Percentiles rank a stretch among this genome's conserved stretches.
Evolutionary conservation across 2,329 filamentous ascomycete species (phyloP).

Genomic region (Beauveria caledonica): DNA sequence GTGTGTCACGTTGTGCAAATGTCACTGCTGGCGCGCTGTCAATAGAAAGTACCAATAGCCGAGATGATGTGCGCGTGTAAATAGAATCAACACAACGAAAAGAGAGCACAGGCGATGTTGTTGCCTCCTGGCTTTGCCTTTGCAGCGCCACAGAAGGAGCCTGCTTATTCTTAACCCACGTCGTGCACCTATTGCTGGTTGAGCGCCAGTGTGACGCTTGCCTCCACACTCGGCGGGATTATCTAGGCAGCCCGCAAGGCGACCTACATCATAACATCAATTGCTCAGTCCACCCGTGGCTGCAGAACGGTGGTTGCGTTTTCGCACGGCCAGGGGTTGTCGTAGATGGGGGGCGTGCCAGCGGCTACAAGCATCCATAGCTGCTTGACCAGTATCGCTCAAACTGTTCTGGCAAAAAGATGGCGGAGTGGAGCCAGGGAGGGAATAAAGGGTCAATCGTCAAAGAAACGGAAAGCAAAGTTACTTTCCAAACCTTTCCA

Average conservation of each 20-base stretch:
- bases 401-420: neutral
- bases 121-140: no score
- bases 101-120: no score
- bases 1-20: no score
- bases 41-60: no score
- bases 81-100: no score
- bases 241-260: neutral
- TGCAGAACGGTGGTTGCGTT: neutral
- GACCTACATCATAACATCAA: neutral
- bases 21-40: no score
- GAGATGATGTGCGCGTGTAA: no score
- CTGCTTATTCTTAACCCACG: no score
- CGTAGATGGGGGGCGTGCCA: slow-evolving; percentile 3
- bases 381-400: neutral
- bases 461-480: neutral
- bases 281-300: neutral
- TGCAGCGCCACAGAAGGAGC: no score
- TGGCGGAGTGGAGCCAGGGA: neutral
- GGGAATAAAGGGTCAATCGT: neutral
- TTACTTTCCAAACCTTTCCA: neutral
- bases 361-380: neutral
- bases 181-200: no score
- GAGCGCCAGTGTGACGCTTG: neutral
- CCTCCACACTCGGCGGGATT: neutral
- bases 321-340: neutral